A percentile compares a stretch with the other conserved stretches of the same genome.
phyloP scores from a whole-genome alignment of 1,284 basidiomycete species.

The Irpex sp. region DNA sequence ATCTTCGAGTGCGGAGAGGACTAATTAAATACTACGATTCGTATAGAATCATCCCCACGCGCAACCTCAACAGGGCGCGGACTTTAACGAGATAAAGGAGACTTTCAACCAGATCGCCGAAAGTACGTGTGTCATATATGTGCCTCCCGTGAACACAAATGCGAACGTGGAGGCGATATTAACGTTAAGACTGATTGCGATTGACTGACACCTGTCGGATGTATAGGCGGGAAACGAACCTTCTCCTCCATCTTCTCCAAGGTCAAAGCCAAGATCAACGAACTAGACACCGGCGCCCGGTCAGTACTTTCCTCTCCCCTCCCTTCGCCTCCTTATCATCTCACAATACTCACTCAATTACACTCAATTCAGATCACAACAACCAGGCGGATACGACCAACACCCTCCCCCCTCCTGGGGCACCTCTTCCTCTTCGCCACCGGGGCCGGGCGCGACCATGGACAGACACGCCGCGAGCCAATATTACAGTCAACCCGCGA shows the following conservation, averaged over 20 bases:
- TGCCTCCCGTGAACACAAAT: no score
- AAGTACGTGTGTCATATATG: slow-evolving; percentile 42
- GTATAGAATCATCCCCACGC: neutral
- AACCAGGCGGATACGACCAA: slow-evolving; percentile 9
- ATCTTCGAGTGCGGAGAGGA: neutral
- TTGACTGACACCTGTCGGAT: neutral
- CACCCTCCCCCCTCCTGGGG: slow-evolving; percentile 7
- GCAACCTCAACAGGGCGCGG: slow-evolving; percentile 4
- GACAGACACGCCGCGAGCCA: slow-evolving; percentile 16
- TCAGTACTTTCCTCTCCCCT: slow-evolving; percentile 12
- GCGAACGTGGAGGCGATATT: no score
- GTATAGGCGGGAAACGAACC: slow-evolving; percentile 70
- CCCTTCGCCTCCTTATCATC: neutral
- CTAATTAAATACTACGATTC: neutral
- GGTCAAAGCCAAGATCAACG: slow-evolving; percentile 77
- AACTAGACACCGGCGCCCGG: slow-evolving; percentile 53
- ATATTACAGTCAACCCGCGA: slow-evolving; percentile 7
- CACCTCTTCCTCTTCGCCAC: neutral
- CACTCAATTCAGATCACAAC: neutral
- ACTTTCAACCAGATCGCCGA: slow-evolving; percentile 73
- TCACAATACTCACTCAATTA: slow-evolving; percentile 1
- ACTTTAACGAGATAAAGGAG: slow-evolving; percentile 68
- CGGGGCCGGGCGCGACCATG: slow-evolving; percentile 3
- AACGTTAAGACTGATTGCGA: neutral
- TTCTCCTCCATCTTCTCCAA: slow-evolving; percentile 67